phyloP scores from a whole-genome alignment of 768 basidiomycete genomes.

The Suillus ampliporus region DNA sequence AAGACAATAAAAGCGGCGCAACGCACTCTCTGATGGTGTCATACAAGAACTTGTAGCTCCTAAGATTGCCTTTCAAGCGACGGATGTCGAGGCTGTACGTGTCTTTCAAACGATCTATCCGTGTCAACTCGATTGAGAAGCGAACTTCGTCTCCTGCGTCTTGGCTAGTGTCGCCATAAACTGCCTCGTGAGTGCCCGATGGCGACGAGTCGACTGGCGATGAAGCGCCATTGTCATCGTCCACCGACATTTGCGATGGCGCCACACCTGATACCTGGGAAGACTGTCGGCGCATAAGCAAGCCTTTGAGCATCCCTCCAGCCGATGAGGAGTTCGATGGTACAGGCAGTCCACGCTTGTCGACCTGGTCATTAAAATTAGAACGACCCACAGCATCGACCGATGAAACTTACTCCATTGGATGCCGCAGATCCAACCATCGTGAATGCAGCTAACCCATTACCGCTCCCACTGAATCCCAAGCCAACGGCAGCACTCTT shows the following conservation, averaged over 20 bases:
- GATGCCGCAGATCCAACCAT: conserved; percentile 84
- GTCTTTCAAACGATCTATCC: conserved; percentile 87
- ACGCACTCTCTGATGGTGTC: conserved; percentile 87
- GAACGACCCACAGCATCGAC: conserved; percentile 10
- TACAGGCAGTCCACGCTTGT: conserved; percentile 86
- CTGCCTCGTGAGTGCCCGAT: conserved; percentile 48
- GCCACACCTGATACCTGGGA: conserved; percentile 66
- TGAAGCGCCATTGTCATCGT: conserved; percentile 41
- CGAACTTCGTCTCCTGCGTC: conserved; percentile 96
- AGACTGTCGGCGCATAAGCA: conserved; percentile 89
- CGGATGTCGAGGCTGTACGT: conserved; percentile 93
- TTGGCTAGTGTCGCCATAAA: conserved; percentile 80
- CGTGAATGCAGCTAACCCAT: conserved; percentile 72
- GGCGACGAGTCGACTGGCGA: conserved; percentile 44
- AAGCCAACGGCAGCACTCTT: conserved; percentile 57
- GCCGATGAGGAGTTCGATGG: conserved; percentile 78
- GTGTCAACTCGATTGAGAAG: conserved; percentile 93
- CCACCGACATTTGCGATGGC: conserved; percentile 53
- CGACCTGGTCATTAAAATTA: conserved; percentile 58
- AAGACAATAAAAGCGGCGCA: conserved; percentile 11
- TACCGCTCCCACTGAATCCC: conserved; percentile 45
- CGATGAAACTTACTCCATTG: conserved; percentile 70
- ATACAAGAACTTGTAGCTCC: conserved; percentile 92
- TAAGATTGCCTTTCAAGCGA: conserved; percentile 88
- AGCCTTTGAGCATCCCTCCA: conserved; percentile 81